These are phyloP conservation scores for Begonia masoniana DNA, from an alignment of 306 rosid genomes.

Conservation along the genomic window DNA sequence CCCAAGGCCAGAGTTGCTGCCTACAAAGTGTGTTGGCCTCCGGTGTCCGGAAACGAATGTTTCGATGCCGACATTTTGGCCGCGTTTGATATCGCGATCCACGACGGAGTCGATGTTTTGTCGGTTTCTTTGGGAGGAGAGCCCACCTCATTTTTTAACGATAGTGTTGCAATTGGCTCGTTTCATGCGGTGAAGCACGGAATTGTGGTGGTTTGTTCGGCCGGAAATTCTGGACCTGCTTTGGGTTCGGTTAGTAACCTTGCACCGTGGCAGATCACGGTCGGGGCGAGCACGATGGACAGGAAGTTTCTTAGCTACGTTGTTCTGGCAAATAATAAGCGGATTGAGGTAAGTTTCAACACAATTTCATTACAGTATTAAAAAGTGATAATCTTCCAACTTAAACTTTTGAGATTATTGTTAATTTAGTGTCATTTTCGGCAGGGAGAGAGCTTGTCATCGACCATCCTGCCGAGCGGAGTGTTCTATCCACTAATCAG, in stretches of 20 bases:
- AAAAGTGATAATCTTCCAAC: too few species aligned
- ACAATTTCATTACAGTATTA: not conserved
- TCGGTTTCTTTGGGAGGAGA: conserved; percentile 69
- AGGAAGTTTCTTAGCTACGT: conserved; percentile 55
- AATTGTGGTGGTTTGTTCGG: conserved; percentile 75
- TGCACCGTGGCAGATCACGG: conserved; percentile 75
- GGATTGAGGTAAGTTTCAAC: conserved; percentile 31
- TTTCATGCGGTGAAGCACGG: conserved; percentile 71
- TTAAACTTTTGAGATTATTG: too few species aligned
- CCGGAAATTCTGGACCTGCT: conserved; percentile 68
- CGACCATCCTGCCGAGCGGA: conserved; percentile 20
- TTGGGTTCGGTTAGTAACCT: conserved; percentile 38
- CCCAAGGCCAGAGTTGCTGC: conserved; percentile 73
- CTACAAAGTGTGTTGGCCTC: conserved; percentile 94
- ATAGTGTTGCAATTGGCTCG: conserved; percentile 69
- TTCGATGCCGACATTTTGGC: conserved; percentile 77
- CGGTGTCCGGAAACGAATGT: conserved; percentile 36
- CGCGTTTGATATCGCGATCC: conserved; percentile 64
- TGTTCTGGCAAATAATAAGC: conserved; percentile 35
- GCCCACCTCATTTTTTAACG: conserved; percentile 30
- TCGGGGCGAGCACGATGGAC: conserved; percentile 88
- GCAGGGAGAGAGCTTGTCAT: conserved; percentile 74
- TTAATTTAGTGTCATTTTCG: conserved; percentile 1
- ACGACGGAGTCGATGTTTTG: conserved; percentile 67
- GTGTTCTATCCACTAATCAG: conserved; percentile 40